Evolutionary conservation across 352 stramenopile genomes (phyloP).

Genomic region (Pythium pectinolyticum): DNA sequence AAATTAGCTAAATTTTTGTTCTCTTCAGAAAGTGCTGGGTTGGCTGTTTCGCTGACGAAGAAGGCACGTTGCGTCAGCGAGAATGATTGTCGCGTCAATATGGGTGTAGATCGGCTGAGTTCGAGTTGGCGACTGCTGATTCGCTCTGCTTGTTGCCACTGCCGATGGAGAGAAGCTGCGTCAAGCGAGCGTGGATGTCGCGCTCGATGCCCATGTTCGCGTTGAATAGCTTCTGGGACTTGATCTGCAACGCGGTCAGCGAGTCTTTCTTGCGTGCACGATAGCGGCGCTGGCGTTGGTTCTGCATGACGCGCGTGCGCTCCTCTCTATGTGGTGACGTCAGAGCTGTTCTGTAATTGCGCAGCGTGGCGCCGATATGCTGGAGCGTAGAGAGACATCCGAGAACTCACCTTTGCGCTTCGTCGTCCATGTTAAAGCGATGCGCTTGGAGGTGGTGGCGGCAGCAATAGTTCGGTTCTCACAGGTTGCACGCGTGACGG

Average conservation of each 20-base stretch:
- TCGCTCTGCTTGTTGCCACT: neutral
- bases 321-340: neutral
- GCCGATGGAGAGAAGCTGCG: neutral
- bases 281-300: constrained; percentile 15
- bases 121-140: constrained; percentile 23
- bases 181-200: neutral
- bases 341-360: neutral
- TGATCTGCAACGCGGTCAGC: neutral
- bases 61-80: neutral
- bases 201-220: neutral
- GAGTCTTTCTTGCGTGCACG: constrained; percentile 14
- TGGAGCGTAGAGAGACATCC: too few relatives aligned
- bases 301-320: constrained; percentile 12
- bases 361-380: too few relatives aligned
- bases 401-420: neutral
- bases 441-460: too few relatives aligned
- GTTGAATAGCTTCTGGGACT: constrained; percentile 5
- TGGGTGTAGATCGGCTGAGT: constrained; percentile 25
- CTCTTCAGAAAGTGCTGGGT: constrained; percentile 4
- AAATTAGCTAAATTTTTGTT: too few relatives aligned
- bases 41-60: constrained; percentile 15
- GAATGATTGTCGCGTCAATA: constrained; percentile 24
- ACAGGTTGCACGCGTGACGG: too few relatives aligned
- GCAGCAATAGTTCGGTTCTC: too few relatives aligned
- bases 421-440: neutral